Percentiles rank a stretch among this genome's conserved stretches.
These are phyloP conservation scores for Secale cereale DNA, from an alignment of 176 grass and related monocot genomes.

Conservation along the genomic window DNA sequence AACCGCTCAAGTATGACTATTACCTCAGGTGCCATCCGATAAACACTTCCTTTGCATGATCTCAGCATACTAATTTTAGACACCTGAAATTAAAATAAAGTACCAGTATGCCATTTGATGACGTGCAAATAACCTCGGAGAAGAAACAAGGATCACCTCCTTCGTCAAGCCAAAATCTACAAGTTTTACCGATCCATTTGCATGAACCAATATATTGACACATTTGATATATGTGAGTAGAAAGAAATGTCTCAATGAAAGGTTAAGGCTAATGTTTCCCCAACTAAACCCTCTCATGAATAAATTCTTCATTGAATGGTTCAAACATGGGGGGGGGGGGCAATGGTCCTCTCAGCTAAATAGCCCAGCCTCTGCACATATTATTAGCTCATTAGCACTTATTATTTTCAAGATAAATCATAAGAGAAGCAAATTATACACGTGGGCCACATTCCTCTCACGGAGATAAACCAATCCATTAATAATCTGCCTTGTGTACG, in stretches of 20 bases:
- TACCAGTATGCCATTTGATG: constrained; percentile 2
- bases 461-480: constrained; percentile 92
- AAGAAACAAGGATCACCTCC: constrained; percentile 58
- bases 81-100: too few species aligned
- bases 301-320: too few species aligned
- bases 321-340: too few species aligned
- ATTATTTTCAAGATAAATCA: neutral
- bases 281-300: too few species aligned
- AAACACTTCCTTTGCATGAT: too few species aligned
- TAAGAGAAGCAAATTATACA: constrained; percentile 34
- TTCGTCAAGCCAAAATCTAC: constrained; percentile 97
- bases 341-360: too few species aligned
- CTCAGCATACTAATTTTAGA: too few species aligned
- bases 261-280: too few species aligned
- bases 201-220: constrained; percentile 94
- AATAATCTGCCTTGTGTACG: constrained; percentile 90
- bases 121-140: constrained; percentile 12
- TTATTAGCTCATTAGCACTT: neutral
- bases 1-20: too few species aligned
- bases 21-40: too few species aligned
- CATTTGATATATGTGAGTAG: constrained; percentile 90
- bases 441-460: constrained; percentile 86
- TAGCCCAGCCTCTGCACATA: too few species aligned
- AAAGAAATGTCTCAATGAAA: constrained; percentile 29
- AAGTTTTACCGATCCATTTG: constrained; percentile 94